Conservation (phyloP, 2,329 filamentous ascomycete species). For the Pseudocercospora vitis region DNA sequence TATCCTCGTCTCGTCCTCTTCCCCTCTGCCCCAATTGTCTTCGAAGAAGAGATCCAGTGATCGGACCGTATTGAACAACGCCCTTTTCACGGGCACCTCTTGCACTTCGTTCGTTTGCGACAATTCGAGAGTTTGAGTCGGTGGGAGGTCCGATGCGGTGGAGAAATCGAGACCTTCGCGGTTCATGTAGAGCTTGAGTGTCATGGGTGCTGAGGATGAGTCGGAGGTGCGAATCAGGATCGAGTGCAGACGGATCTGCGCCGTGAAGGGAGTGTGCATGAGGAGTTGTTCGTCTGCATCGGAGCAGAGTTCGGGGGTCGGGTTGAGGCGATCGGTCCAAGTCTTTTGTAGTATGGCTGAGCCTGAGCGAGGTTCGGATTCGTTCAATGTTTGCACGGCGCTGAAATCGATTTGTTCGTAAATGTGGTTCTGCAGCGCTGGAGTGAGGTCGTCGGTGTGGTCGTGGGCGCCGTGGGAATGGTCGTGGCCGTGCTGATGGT, state of each 20-base stretch:
- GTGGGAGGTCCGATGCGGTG: slow-evolving; percentile 57
- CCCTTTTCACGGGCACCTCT: slow-evolving; percentile 84
- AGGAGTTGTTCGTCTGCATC: slow-evolving; percentile 92
- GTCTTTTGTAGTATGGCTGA: slow-evolving; percentile 81
- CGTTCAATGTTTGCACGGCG: slow-evolving; percentile 80
- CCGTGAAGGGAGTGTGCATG: slow-evolving; percentile 90
- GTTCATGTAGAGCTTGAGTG: slow-evolving; percentile 86
- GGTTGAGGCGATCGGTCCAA: slow-evolving; percentile 75
- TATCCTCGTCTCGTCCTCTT: slow-evolving; percentile 76
- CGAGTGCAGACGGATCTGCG: slow-evolving; percentile 87
- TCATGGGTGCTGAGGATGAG: slow-evolving; percentile 70
- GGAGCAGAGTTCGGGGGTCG: slow-evolving; percentile 74
- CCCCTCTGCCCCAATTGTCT: slow-evolving; percentile 77
- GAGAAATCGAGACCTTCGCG: slow-evolving; percentile 80
- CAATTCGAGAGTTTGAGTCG: slow-evolving; percentile 76
- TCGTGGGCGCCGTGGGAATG: slow-evolving; percentile 68
- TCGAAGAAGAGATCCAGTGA: slow-evolving; percentile 82
- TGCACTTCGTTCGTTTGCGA: slow-evolving; percentile 77
- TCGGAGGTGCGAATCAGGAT: slow-evolving; percentile 80
- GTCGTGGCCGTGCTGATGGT: slow-evolving; percentile 45
- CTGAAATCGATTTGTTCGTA: slow-evolving; percentile 93
- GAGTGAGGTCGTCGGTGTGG: slow-evolving; percentile 88
- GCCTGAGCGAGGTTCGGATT: slow-evolving; percentile 67
- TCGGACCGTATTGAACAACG: slow-evolving; percentile 82
- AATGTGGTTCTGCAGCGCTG: slow-evolving; percentile 83